These are phyloP conservation scores for Entomortierella lignicola DNA, from an alignment of 192 early-diverging fungal genomes.

Conservation along the genomic window DNA sequence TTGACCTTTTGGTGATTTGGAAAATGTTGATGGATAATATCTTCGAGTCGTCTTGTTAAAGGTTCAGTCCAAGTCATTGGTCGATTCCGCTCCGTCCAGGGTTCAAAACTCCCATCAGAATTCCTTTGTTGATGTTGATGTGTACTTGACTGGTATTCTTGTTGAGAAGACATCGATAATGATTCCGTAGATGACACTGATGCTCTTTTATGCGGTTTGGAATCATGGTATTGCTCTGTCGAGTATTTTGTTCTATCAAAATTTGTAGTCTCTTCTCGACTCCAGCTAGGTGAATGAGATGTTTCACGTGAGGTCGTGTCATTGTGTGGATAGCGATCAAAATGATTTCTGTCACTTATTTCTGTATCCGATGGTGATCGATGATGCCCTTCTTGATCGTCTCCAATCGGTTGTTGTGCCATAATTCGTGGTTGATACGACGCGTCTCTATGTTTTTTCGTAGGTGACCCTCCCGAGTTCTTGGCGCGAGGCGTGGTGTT, in stretches of 20 bases:
- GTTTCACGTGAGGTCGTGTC: conserved; percentile 5
- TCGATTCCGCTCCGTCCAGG: conserved; percentile 19
- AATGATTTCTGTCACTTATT: neutral
- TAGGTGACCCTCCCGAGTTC: neutral
- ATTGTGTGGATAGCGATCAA: conserved; percentile 2
- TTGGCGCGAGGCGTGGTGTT: neutral
- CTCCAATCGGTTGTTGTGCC: neutral
- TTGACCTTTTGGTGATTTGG: conserved; percentile 31
- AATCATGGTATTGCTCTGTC: neutral
- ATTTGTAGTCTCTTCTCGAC: neutral
- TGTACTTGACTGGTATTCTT: neutral
- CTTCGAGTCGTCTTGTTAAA: conserved; percentile 23
- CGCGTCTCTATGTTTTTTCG: neutral
- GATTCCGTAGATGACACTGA: conserved; percentile 19
- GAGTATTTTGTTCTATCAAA: neutral
- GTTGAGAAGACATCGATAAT: neutral
- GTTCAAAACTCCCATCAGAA: neutral
- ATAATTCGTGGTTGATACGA: neutral
- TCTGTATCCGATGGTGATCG: neutral
- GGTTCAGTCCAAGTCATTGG: conserved; percentile 50
- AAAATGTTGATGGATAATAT: conserved; percentile 20
- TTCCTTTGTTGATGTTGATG: neutral
- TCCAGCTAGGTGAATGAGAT: conserved; percentile 14
- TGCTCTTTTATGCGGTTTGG: neutral
- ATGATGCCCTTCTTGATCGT: neutral